Conservation (phyloP, 352 stramenopile genomes). For the Phytophthora palmivora region DNA sequence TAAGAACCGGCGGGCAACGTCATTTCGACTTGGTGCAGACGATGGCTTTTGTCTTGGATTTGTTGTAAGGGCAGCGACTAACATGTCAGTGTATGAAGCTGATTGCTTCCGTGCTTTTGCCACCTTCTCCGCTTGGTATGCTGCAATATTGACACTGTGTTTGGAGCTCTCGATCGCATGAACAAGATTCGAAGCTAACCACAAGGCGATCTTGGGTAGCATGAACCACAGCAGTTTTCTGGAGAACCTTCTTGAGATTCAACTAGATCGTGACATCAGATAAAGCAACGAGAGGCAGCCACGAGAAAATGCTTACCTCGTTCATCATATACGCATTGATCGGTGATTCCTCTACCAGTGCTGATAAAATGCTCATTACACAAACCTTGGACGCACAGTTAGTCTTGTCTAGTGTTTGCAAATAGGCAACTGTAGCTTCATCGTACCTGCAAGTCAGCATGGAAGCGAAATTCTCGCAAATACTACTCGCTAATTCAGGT, state of each 20-base stretch:
- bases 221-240: conserved; percentile 59
- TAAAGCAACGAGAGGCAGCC: neutral
- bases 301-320: conserved; percentile 35
- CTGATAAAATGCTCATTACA: conserved; percentile 53
- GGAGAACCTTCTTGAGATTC: conserved; percentile 37
- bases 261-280: conserved; percentile 11
- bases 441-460: conserved; percentile 54
- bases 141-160: conserved; percentile 41
- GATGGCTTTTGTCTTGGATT: conserved; percentile 18
- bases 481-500: conserved; percentile 37
- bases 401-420: neutral
- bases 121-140: conserved; percentile 43
- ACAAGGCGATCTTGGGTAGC: conserved; percentile 52
- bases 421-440: neutral
- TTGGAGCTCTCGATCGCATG: conserved; percentile 56
- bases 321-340: conserved; percentile 71
- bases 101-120: conserved; percentile 44
- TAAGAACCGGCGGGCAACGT: conserved; percentile 1
- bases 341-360: conserved; percentile 49
- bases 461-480: conserved; percentile 80
- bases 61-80: conserved; percentile 33
- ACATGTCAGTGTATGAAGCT: conserved; percentile 40
- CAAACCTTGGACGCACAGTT: conserved; percentile 31
- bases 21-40: neutral
- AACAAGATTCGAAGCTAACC: conserved; percentile 41